Evolutionary conservation across 177 flowering plant genomes (phyloP), one percentile per base, ranked within the genome.

Genomic region (Tripterygium wilfordii): DNA sequence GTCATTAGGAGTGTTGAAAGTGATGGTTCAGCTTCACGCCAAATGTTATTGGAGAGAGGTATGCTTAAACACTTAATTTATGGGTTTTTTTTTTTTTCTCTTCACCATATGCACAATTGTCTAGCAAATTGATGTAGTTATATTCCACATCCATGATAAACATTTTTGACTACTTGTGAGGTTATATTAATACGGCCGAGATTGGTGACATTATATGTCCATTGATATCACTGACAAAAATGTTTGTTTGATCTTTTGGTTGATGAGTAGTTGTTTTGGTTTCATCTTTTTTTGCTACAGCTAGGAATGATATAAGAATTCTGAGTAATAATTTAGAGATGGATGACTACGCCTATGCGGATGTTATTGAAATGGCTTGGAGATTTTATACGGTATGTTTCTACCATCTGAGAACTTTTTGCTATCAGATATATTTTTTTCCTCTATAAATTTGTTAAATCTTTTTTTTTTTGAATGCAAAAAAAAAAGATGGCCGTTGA

Each of bases 401-500:
- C 26, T 29, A 14, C 8, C 29, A 2, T 22, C 9, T 10, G 10
- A 45, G 22, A 10, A 18, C 36, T 45, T 15, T 8, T 28, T 24
- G 3, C 16, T 13, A 14, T 14, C 15, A 37, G 0, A 23, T 51
- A 1, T n/a, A 14, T 23, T 1, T 36, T 38, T 25, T 38, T 19
- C 19, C 1, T 35, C 4, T 23, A n/a, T 36, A 8, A 17, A 1
- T 21, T 30, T 31, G 13, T 49, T 25, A 8, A 6, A 24, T n/a
- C 10, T 49, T 22, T 9, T 35, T 9, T 15, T 25, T 38, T 29
- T 20, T 32, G 50, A 46, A 24, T 5, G 8, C 20, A 7, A 24
- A 46, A 10, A 29, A 46, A 31, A 37, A 67, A 89, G 97, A 66
- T 86, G 51, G 96, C 94, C 4, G 65, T 78, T 44, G 88, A 86